Conservation (phyloP, 2,329 filamentous ascomycete species). For the Graphilbum fragrans region DNA sequence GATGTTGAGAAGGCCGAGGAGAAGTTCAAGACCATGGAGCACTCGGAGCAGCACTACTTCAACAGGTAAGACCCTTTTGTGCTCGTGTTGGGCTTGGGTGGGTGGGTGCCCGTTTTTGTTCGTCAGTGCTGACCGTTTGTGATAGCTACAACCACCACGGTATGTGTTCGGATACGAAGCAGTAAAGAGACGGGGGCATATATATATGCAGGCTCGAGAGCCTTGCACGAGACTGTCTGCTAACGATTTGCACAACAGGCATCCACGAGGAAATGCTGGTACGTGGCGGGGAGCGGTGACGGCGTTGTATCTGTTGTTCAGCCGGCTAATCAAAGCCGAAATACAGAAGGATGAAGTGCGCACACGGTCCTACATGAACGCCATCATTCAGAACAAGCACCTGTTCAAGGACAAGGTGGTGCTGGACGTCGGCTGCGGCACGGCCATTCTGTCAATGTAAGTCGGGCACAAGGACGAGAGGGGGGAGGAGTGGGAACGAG, state of each 20-base stretch:
- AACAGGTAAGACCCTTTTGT: slow-evolving; percentile 57
- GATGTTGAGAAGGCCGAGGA: slow-evolving; percentile 48
- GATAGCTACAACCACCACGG: slow-evolving; percentile 94
- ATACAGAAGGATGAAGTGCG: slow-evolving; percentile 95
- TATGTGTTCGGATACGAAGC: slow-evolving; percentile 33
- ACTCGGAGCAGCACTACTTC: slow-evolving; percentile 98
- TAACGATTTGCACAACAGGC: slow-evolving; percentile 35
- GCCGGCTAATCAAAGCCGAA: no score
- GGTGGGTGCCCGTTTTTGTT: background rate
- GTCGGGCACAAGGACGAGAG: no score
- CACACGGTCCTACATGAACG: slow-evolving; percentile 91
- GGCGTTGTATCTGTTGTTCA: no score
- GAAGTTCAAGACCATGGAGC: slow-evolving; percentile 62
- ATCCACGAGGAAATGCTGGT: slow-evolving; percentile 99
- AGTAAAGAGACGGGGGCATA: slow-evolving; percentile 3
- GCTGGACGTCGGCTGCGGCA: slow-evolving; percentile 94
- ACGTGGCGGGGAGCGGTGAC: slow-evolving; percentile 21
- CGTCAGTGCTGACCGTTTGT: background rate
- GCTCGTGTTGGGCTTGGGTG: background rate
- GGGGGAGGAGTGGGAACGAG: background rate
- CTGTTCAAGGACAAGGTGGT: slow-evolving; percentile 85
- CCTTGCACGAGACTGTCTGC: no score
- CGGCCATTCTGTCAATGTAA: slow-evolving; percentile 96
- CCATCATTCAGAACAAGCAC: slow-evolving; percentile 94
- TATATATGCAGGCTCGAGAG: slow-evolving; percentile 21